These are phyloP conservation scores for Scheffersomyces quercinus DNA, from an alignment of 1,139 yeast species.

Conservation along the genomic window DNA sequence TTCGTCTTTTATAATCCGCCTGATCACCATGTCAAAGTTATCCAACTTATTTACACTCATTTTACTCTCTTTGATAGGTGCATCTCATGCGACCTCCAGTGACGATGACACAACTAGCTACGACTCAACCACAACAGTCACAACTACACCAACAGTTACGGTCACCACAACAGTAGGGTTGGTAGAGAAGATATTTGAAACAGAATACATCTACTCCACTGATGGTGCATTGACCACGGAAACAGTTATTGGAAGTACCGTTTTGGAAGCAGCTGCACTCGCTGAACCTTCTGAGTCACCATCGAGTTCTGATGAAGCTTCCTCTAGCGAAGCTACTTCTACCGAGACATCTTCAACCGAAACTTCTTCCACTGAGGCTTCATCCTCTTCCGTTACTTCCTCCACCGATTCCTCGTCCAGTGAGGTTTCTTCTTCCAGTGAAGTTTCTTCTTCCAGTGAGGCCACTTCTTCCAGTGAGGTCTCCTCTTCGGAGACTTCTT, in stretches of 20 bases:
- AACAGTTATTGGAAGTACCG: slow-evolving; percentile 28
- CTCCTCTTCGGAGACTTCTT: no score
- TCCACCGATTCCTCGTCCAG: no score
- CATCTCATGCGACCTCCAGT: slow-evolving; percentile 8
- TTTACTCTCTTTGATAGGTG: slow-evolving; percentile 11
- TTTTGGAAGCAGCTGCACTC: slow-evolving; percentile 3
- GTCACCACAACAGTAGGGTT: slow-evolving; percentile 30
- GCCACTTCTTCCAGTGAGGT: no score
- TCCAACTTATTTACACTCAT: slow-evolving; percentile 6
- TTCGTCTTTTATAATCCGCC: no score
- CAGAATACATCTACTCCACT: slow-evolving; percentile 36
- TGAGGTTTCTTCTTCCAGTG: no score
- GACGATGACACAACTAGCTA: no score
- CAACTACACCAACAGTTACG: slow-evolving; percentile 33
- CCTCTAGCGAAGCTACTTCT: slow-evolving; percentile 8
- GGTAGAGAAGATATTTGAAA: slow-evolving; percentile 31
- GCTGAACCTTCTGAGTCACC: slow-evolving; percentile 2
- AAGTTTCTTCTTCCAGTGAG: no score
- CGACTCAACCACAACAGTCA: slow-evolving; percentile 22
- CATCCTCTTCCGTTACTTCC: slow-evolving; percentile 1
- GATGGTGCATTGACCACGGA: slow-evolving; percentile 37
- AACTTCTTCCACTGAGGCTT: slow-evolving; percentile 3
- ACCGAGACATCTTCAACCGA: slow-evolving; percentile 6
- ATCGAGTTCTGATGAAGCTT: slow-evolving; percentile 9
- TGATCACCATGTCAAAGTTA: background rate